phyloP scores from a whole-genome alignment of 73 alveolate species.

The Symbiodinium pilosum region DNA sequence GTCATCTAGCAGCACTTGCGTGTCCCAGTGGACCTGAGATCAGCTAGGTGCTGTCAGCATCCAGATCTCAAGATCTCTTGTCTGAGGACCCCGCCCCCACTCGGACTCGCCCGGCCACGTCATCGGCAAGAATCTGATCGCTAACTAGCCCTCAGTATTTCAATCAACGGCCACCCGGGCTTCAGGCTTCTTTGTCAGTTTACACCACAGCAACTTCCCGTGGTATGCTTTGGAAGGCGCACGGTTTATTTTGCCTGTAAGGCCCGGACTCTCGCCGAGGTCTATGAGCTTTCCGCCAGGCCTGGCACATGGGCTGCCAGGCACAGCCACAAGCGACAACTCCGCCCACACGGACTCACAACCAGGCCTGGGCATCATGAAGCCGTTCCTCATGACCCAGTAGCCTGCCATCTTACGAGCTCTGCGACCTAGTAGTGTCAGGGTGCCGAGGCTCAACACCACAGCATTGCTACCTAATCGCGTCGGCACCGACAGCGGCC shows the following conservation, averaged over 20 bases:
- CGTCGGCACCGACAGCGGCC: too few relatives aligned
- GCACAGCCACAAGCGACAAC: not conserved
- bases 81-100: not conserved
- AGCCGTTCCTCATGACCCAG: conserved; percentile 13
- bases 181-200: not conserved
- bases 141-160: not conserved
- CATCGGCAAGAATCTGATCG: conserved; percentile 2
- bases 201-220: too few relatives aligned
- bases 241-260: not conserved
- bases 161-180: not conserved
- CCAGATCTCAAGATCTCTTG: not conserved
- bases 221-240: not conserved
- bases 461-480: too few relatives aligned
- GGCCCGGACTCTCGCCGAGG: conserved; percentile 12
- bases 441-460: too few relatives aligned
- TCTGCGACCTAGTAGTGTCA: not conserved
- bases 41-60: not conserved
- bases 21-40: conserved; percentile 22
- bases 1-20: conserved; percentile 14
- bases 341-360: not conserved
- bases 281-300: conserved; percentile 15
- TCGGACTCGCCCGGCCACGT: not conserved
- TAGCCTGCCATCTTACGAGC: not conserved
- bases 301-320: not conserved
- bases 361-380: conserved; percentile 12